Evolutionary conservation across 805 yeast genomes (phyloP).

Genomic region (Ogataea zsoltii): DNA sequence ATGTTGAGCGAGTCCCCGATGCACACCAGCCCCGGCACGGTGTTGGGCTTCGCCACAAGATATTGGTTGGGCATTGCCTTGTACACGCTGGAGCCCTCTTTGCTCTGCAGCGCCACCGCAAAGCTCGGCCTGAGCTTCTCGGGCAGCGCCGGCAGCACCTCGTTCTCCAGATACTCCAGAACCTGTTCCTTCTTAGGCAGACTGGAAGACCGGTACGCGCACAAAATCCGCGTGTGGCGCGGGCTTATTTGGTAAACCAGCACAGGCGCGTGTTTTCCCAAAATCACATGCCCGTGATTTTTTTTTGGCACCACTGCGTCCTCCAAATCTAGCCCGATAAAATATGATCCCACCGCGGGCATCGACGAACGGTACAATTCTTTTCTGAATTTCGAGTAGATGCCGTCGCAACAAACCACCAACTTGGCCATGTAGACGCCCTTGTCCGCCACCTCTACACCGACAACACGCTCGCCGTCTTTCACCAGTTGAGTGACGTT

Average conservation of each 20-base stretch:
- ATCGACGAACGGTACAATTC: constrained; percentile 59
- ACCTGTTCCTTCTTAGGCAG: constrained; percentile 66
- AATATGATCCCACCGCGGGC: constrained; percentile 77
- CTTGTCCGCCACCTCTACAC: constrained; percentile 62
- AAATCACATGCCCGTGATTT: constrained; percentile 84
- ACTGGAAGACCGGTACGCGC: constrained; percentile 76
- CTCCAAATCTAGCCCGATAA: constrained; percentile 77
- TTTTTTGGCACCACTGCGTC: constrained; percentile 76
- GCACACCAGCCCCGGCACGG: constrained; percentile 72
- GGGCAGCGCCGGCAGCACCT: constrained; percentile 74
- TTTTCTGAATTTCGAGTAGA: constrained; percentile 87
- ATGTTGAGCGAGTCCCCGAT: constrained; percentile 94
- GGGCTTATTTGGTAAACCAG: constrained; percentile 85
- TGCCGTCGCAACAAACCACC: constrained; percentile 88
- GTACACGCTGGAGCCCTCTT: constrained; percentile 47
- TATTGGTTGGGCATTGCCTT: constrained; percentile 94
- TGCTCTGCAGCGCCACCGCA: constrained; percentile 51
- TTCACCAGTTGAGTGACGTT: constrained; percentile 70
- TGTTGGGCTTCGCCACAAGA: constrained; percentile 73
- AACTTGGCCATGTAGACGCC: constrained; percentile 56
- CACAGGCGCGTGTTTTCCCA: constrained; percentile 86
- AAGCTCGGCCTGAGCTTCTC: constrained; percentile 64
- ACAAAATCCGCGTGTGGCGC: constrained; percentile 80
- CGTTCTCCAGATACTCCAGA: constrained; percentile 54
- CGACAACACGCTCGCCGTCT: constrained; percentile 59